phyloP scores from a whole-genome alignment of 495 filamentous ascomycete genomes.

The Hypoxylon lenormandii region DNA sequence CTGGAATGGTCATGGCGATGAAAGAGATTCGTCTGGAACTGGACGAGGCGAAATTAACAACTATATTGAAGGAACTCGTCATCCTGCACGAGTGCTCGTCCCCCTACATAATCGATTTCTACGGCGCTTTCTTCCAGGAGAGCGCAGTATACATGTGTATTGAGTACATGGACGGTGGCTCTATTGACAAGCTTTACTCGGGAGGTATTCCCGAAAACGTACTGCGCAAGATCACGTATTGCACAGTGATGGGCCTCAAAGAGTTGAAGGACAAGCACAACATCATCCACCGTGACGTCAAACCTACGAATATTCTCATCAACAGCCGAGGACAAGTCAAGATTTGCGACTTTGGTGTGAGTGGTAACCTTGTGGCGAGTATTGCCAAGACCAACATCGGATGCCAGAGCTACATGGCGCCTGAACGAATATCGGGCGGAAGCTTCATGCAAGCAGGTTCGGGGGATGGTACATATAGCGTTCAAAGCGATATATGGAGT shows the following conservation, averaged over 20 bases:
- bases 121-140: conserved; percentile 98
- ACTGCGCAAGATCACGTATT: conserved; percentile 89
- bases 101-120: conserved; percentile 98
- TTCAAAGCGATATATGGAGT: conserved; percentile 98
- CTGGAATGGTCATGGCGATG: conserved; percentile 95
- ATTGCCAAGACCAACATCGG: conserved; percentile 99
- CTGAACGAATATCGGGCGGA: conserved; percentile 90
- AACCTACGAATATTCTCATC: conserved; percentile 95
- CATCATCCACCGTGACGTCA: conserved; percentile 98
- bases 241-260: conserved; percentile 91
- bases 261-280: conserved; percentile 97
- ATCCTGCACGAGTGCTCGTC: conserved; percentile 95
- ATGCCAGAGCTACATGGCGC: conserved; percentile 99
- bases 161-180: conserved; percentile 99
- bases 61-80: conserved; percentile 98
- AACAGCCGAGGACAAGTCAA: conserved; percentile 93
- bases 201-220: conserved; percentile 90
- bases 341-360: conserved; percentile 98
- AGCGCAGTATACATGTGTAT: conserved; percentile 99
- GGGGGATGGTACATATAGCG: conserved; percentile 89
- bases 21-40: conserved; percentile 98
- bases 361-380: conserved; percentile 94
- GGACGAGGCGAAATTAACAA: conserved; percentile 94
- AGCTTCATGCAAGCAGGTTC: conserved; percentile 79
- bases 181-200: conserved; percentile 95